phyloP scores from a whole-genome alignment of 1,284 basidiomycete species.

The Cystobasidium slooffiae region DNA sequence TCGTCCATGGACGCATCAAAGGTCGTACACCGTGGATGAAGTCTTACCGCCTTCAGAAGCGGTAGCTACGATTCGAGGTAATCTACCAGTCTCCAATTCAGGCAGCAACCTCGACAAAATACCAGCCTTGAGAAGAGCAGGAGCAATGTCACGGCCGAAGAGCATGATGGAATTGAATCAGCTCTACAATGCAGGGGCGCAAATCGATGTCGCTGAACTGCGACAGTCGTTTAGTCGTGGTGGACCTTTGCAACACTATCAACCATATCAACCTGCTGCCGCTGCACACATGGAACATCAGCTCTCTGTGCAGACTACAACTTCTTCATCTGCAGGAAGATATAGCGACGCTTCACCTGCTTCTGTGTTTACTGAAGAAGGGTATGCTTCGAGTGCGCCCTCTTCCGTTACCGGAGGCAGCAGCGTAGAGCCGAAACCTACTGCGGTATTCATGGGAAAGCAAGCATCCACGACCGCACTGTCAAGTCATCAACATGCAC shows the following conservation, averaged over 20 bases:
- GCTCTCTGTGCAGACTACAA: slow-evolving; percentile 12
- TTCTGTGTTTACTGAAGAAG: slow-evolving; percentile 29
- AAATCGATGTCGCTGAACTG: neutral
- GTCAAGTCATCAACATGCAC: neutral
- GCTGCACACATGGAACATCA: slow-evolving; percentile 2
- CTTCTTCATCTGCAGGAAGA: slow-evolving; percentile 3
- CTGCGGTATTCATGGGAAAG: slow-evolving; percentile 12
- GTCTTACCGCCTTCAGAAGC: neutral
- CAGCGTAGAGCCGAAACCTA: slow-evolving; percentile 18
- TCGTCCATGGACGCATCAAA: neutral
- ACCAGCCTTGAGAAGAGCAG: slow-evolving; percentile 18
- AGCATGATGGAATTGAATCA: slow-evolving; percentile 44
- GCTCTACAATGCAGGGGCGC: slow-evolving; percentile 18
- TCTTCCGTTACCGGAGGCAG: slow-evolving; percentile 12
- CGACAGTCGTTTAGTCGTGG: slow-evolving; percentile 7
- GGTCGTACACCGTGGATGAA: slow-evolving; percentile 18
- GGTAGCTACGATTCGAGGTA: slow-evolving; percentile 12
- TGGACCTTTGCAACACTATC: neutral
- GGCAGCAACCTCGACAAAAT: slow-evolving; percentile 1
- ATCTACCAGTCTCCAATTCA: slow-evolving; percentile 15
- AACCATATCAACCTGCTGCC: neutral
- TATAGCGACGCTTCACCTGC: slow-evolving; percentile 22
- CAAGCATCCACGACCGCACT: slow-evolving; percentile 1
- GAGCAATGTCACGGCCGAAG: slow-evolving; percentile 40
- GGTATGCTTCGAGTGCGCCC: slow-evolving; percentile 27